These are phyloP conservation scores for Leccinellum albellum DNA, from an alignment of 768 basidiomycete genomes.

Conservation along the genomic window DNA sequence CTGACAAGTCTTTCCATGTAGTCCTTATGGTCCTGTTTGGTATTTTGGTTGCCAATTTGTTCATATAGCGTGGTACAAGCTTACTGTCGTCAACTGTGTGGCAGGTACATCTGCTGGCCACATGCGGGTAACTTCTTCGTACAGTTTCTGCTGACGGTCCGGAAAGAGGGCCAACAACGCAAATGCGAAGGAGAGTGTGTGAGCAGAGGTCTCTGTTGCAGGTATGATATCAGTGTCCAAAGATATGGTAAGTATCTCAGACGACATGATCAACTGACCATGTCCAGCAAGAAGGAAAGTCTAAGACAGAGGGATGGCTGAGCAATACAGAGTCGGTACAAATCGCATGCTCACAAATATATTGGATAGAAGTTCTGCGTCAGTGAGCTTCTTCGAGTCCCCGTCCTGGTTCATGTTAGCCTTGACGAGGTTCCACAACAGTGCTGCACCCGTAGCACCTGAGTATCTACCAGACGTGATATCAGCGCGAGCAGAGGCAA, in stretches of 20 bases:
- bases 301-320: constrained; percentile 20
- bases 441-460: constrained; percentile 28
- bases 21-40: constrained; percentile 37
- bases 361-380: constrained; percentile 46
- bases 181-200: constrained; percentile 42
- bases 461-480: constrained; percentile 28
- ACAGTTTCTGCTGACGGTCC: constrained; percentile 43
- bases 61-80: not conserved
- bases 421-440: constrained; percentile 44
- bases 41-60: not conserved
- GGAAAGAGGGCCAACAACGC: constrained; percentile 48
- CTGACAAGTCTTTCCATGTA: constrained; percentile 36
- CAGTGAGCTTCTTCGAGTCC: constrained; percentile 32
- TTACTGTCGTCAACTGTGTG: constrained; percentile 26
- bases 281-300: constrained; percentile 48
- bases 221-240: constrained; percentile 2
- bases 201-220: constrained; percentile 43
- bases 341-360: constrained; percentile 38
- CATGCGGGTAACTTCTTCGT: constrained; percentile 36
- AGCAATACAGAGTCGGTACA: not conserved
- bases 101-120: constrained; percentile 38
- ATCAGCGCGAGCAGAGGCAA: constrained; percentile 36
- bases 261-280: constrained; percentile 29
- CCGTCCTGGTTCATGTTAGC: constrained; percentile 42
- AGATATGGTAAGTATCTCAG: no score